Conservation (phyloP, 164 flowering plant genomes). For the Nelumbo lutea region DNA sequence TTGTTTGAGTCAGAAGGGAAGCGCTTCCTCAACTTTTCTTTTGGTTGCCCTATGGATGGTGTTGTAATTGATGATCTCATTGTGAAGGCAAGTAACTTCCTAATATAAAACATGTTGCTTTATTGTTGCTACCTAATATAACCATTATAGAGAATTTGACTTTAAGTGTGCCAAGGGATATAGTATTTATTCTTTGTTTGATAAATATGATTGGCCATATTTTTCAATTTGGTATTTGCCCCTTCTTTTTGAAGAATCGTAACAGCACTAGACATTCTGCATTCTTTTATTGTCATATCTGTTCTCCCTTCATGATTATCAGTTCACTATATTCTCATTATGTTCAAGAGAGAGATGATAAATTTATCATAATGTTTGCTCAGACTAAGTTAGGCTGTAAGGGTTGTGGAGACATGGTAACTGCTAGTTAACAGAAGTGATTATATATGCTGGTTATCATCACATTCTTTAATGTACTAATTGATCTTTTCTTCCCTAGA, state of each 20-base stretch:
- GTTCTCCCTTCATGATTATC: not conserved
- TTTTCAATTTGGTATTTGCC: no score
- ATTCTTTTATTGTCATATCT: not conserved
- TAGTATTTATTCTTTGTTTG: no score
- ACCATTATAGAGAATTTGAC: no score
- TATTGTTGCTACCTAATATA: no score
- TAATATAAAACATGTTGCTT: no score
- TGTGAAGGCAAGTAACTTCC: constrained; percentile 55
- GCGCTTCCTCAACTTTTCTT: constrained; percentile 67
- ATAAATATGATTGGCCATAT: no score
- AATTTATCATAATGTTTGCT: not conserved
- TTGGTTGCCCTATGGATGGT: constrained; percentile 72
- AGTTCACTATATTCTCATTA: no score
- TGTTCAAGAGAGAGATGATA: no score
- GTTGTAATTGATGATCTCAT: constrained; percentile 65
- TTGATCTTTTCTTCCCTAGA: not conserved
- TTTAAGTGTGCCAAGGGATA: no score
- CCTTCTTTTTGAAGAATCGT: no score
- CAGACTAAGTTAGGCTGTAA: not conserved
- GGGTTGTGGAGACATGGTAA: not conserved
- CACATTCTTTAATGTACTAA: no score
- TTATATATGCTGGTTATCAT: no score
- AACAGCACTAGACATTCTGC: not conserved
- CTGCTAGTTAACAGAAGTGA: not conserved
- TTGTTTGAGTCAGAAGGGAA: constrained; percentile 72